Evolutionary conservation across 768 basidiomycete species (phyloP), one percentile per base, ranked within the genome.

Genomic region (Russula emetica): DNA sequence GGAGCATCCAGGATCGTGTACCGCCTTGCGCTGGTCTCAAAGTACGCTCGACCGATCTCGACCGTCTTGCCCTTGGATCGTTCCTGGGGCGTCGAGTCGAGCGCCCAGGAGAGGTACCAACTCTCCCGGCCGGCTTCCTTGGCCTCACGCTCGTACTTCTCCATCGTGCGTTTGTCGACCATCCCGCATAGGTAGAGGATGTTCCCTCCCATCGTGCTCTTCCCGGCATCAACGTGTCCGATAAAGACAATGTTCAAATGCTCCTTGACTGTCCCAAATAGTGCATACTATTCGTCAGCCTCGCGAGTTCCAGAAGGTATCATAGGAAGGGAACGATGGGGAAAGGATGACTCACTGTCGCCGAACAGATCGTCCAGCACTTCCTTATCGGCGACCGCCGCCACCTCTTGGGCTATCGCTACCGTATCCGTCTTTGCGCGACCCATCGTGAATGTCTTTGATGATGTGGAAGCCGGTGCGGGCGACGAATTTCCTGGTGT

Each of bases 1-100:
- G 97, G 97, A 5, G 97, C 97, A 74, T 99, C 97, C 65, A 99
- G 87, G 72, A 99, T 92, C 63, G 97, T 99, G 78, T 98, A 99
- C 67, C 96, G 83, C 67, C 96, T 85, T 55, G 74, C 74, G 18
- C 77, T 77, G 13, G 95, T 97, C 76, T 98, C 97, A 72, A 99
- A 99, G 80, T 95, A 98, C 1, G 93, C 94, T 63, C 97, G 85
- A 26, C 97, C 97, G 69, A 98, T 94, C 76, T 99, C 97, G 67
- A 98, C 94, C 7, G 97, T 99, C 79, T 98, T 99, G 62, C 97
- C 97, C 78, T 98, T 94, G 67, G 79, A 80, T 61, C 96, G 86
- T 73, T 98, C 97, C 74, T 98, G 95, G 0, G 92, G 88, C 8
- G 94, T 97, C n/a, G 93, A 95, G 73, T 99, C 97, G 62, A 99